Base-by-base conservation (phyloP, 164 flowering plant genomes). In the Taxillus chinensis region DNA sequence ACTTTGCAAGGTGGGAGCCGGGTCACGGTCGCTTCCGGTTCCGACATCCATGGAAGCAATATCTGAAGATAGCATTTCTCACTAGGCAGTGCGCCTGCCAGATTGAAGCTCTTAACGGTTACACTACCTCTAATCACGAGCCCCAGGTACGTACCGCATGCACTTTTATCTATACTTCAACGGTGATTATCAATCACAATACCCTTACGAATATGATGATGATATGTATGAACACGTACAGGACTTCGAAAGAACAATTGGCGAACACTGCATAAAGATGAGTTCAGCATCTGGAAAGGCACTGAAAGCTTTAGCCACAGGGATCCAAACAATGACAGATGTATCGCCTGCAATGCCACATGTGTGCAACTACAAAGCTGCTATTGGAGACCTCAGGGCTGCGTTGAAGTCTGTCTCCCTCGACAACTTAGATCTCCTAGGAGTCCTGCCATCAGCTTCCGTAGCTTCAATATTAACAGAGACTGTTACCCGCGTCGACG, bases 211-310 rank as follows among this genome's bases (percentile, higher is more conserved):
- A 27, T 27, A 27, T 27, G 61, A 57, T 68, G 77, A 81, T 74
- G 53, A 51, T 27, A 27, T 27, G 2, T 27, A 27, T 27, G 2
- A 0, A 27, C 2, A 27, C 2, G 53, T 74, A 38, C 15, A 13
- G 13, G 75, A 76, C 63, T 64, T 78, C 46, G 15, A 39, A 38
- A 62, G 17, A 1, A 69, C 48, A 63, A 67, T 81, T 38, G 63
- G 64, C 65, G 75, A 70, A 45, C 43, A 82, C 48, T 76, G 80
- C 78, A 69, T 9, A 41, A 74, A 41, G 5, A 73, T 79, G 68
- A 73, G 79, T 63, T 58, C 68, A 48, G 85, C 79, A 73, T 62
- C 78, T 2, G 68, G 83, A 48, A 76, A 81, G 62, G 78, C 82
- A 3, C 42, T 83, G 39, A 74, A 63, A 57, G 77, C 73, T 16